phyloP scores from a whole-genome alignment of 1,139 yeast genomes.

The Hansenula anomala region DNA sequence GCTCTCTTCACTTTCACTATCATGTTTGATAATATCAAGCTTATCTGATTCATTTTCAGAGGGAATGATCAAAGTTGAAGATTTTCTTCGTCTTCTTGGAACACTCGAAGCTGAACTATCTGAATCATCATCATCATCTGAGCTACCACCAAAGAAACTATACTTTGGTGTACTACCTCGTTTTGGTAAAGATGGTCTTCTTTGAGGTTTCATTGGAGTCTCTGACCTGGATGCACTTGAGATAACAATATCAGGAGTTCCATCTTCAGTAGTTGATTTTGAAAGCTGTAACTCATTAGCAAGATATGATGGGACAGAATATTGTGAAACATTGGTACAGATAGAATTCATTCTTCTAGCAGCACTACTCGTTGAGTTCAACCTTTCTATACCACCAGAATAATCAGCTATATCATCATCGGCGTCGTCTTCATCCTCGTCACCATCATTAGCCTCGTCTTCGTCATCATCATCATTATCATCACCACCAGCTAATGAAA shows the following conservation, averaged over 20 bases:
- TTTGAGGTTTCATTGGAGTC: not conserved
- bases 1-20: not conserved
- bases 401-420: conserved; percentile 3
- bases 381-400: not conserved
- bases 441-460: conserved; percentile 9
- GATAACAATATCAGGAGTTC: not conserved
- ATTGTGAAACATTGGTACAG: conserved; percentile 1
- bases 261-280: not conserved
- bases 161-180: conserved; percentile 2
- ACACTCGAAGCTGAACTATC: not conserved
- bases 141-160: conserved; percentile 2
- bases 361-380: not conserved
- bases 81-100: not conserved
- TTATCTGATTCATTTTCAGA: not conserved
- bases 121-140: not conserved
- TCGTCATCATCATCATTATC: conserved; percentile 7
- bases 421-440: conserved; percentile 13
- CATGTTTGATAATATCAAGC: not conserved
- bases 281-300: conserved; percentile 8
- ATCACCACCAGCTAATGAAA: not conserved
- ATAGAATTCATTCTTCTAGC: not conserved
- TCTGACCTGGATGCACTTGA: not conserved
- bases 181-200: conserved; percentile 1
- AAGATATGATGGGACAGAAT: conserved; percentile 6
- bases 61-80: no score